Evolutionary conservation across 2,329 filamentous ascomycete genomes (phyloP), one percentile per base, ranked within the genome.

Genomic region (Trichophyton benhamiae): DNA sequence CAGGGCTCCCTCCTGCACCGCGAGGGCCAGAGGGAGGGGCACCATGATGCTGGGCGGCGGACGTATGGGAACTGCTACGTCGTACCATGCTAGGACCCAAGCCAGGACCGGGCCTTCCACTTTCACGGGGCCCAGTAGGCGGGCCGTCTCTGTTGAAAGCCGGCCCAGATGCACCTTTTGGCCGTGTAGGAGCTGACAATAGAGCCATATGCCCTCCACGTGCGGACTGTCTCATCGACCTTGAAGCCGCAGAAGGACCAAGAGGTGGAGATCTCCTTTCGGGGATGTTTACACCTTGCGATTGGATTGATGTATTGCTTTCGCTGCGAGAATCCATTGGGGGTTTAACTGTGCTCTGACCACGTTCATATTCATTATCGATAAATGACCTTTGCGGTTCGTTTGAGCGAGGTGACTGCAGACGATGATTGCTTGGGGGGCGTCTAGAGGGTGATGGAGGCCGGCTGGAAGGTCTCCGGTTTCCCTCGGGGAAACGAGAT

Each of bases 131-230:
- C 25, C 61, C 61, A 33, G 61, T 61, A n/a, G 60, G 60, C 9
- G 60, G 62, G 6, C 57, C 62, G 11, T 64, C 62, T 27, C 62
- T 22, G n/a, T 44, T 59, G 25, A 62, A 64, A 55, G 20, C 70
- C 68, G 71, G 69, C 59, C 66, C 69, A 36, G 70, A 62, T 44
- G 69, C 72, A 53, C 77, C 76, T 41, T 77, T 76, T 52, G 78
- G 78, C 13, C 76, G 72, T 8, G 77, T 78, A n/a, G 78, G 78
- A 25, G 76, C 77, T 33, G 75, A 74, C 11, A 78, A 66, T n/a
- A 78, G 63, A 33, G 76, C 74, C 48, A 73, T 66, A 61, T 71
- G 75, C 3, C 71, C 67, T 8, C 71, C 71, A 13, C 77, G 75
- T 66, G 65, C 71, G 42, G 74, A 72, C 11, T 72, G 67, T 7